phyloP scores from a whole-genome alignment of 139 green algal genomes.

The Desmodesmus armatus region DNA sequence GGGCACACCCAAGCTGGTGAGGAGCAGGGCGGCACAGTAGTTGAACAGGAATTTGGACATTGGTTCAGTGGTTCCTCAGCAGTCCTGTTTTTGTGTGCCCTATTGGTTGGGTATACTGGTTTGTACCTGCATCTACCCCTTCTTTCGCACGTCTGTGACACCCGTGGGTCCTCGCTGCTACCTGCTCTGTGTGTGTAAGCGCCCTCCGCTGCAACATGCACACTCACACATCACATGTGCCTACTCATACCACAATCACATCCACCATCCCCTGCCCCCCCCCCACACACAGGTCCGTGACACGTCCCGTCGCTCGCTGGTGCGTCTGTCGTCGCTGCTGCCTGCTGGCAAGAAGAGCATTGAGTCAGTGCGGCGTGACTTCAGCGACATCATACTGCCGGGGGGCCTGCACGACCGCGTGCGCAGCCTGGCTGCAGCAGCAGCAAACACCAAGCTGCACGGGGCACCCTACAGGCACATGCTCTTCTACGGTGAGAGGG shows the following conservation, averaged over 20 bases:
- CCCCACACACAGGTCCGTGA: conserved; percentile 85
- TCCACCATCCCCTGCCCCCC: too few relatives aligned
- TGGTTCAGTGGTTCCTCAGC: too few relatives aligned
- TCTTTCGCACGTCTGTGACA: too few relatives aligned
- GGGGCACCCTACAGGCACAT: conserved; percentile 97
- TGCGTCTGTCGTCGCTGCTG: neutral
- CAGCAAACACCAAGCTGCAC: conserved; percentile 94
- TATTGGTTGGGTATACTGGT: too few relatives aligned
- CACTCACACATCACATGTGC: too few relatives aligned
- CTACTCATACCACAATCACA: too few relatives aligned
- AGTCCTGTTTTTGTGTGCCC: too few relatives aligned
- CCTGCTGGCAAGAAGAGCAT: conserved; percentile 14
- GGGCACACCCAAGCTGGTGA: conserved; percentile 85
- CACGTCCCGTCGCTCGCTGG: conserved; percentile 66
- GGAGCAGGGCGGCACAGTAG: conserved; percentile 31
- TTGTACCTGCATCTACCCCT: too few relatives aligned
- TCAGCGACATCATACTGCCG: conserved; percentile 93
- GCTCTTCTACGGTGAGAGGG: conserved; percentile 79
- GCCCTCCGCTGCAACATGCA: too few relatives aligned
- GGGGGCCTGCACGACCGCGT: conserved; percentile 87
- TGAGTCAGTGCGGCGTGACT: conserved; percentile 61
- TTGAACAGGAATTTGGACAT: neutral
- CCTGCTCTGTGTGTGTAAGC: too few relatives aligned
- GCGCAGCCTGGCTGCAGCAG: conserved; percentile 83
- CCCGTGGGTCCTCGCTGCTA: too few relatives aligned